Conservation (phyloP, 2,329 filamentous ascomycete genomes). For the Lanzia echinophila region DNA sequence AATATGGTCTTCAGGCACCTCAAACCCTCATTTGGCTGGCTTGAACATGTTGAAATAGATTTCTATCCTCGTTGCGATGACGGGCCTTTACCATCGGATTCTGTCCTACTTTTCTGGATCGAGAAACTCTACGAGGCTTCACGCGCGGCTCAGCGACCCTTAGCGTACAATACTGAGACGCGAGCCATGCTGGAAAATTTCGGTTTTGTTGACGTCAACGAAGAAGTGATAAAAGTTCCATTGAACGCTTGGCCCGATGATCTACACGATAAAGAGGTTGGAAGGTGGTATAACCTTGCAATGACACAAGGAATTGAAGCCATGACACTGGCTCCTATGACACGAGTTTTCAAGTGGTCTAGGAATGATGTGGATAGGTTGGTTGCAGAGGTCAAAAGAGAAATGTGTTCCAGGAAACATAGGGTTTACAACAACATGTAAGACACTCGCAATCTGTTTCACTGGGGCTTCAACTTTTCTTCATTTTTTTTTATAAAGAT, state of each 20-base stretch:
- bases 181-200: slow-evolving; percentile 55
- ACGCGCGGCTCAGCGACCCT: slow-evolving; percentile 53
- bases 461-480: not conserved
- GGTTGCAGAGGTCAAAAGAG: slow-evolving; percentile 54
- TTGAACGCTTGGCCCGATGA: slow-evolving; percentile 68
- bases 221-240: slow-evolving; percentile 62
- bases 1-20: slow-evolving; percentile 53
- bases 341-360: slow-evolving; percentile 54
- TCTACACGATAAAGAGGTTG: slow-evolving; percentile 58
- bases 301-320: slow-evolving; percentile 67
- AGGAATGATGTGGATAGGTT: slow-evolving; percentile 57
- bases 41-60: slow-evolving; percentile 90
- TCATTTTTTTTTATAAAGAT: not conserved
- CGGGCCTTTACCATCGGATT: slow-evolving; percentile 49
- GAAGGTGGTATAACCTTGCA: slow-evolving; percentile 77
- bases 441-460: slow-evolving; percentile 32
- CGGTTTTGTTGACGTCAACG: slow-evolving; percentile 75
- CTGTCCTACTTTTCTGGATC: slow-evolving; percentile 63
- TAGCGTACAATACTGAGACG: slow-evolving; percentile 58
- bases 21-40: slow-evolving; percentile 63
- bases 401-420: slow-evolving; percentile 62
- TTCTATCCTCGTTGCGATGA: slow-evolving; percentile 68
- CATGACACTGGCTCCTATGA: slow-evolving; percentile 67
- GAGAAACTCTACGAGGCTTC: slow-evolving; percentile 62
- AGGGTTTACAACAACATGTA: slow-evolving; percentile 73